phyloP scores from a whole-genome alignment of 1,284 basidiomycete species.

The Papiliotrema flavescens region DNA sequence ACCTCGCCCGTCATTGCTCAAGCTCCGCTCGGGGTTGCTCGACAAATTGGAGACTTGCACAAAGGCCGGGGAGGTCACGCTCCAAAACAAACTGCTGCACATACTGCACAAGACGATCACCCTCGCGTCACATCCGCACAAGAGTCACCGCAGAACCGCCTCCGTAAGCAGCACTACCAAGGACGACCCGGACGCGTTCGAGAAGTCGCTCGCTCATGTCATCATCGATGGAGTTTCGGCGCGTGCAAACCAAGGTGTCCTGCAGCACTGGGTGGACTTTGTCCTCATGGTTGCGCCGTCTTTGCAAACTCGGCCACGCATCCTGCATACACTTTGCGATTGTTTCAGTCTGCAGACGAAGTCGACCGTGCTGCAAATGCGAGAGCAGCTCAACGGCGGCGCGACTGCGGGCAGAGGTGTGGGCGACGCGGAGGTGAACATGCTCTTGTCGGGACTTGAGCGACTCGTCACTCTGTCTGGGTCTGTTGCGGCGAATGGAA shows the following conservation, averaged over 20 bases:
- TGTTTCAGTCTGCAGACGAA: conserved; percentile 74
- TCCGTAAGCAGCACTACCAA: not conserved
- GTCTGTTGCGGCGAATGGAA: conserved; percentile 12
- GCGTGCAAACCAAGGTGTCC: conserved; percentile 66
- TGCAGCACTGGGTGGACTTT: conserved; percentile 97
- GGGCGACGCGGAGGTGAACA: conserved; percentile 78
- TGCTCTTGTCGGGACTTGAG: conserved; percentile 78
- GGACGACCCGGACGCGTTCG: conserved; percentile 2
- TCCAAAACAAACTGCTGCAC: conserved; percentile 90
- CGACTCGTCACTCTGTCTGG: conserved; percentile 64
- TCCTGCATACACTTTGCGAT: conserved; percentile 75
- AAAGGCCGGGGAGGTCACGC: conserved; percentile 65
- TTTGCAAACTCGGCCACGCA: conserved; percentile 62
- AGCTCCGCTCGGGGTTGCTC: conserved; percentile 67
- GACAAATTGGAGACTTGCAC: conserved; percentile 72
- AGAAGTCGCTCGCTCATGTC: conserved; percentile 63
- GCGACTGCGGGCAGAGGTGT: conserved; percentile 19
- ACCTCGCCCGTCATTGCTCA: conserved; percentile 58
- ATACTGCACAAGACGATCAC: conserved; percentile 76
- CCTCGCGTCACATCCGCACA: not conserved
- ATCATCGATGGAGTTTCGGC: conserved; percentile 74
- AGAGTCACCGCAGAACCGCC: not conserved
- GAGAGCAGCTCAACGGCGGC: conserved; percentile 19
- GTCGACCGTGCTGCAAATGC: conserved; percentile 50
- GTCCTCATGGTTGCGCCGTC: conserved; percentile 80